These are phyloP conservation scores for Bonnemaisonia californica DNA, from an alignment of 31 red algal genomes.

Conservation along the genomic window DNA sequence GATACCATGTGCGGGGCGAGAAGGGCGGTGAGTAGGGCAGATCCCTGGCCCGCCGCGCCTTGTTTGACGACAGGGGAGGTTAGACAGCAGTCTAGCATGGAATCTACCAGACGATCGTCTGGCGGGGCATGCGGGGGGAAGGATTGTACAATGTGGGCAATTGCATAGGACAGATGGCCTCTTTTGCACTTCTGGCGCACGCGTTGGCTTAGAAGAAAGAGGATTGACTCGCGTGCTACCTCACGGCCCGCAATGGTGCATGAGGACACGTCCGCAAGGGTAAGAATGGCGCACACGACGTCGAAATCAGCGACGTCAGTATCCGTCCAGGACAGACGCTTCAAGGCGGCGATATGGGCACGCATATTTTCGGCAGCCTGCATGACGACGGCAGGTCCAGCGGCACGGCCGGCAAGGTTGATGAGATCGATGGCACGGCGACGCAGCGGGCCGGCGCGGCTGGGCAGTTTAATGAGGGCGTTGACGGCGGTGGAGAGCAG, in stretches of 20 bases:
- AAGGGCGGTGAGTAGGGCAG: slow-evolving; percentile 47
- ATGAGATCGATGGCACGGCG: slow-evolving; percentile 58
- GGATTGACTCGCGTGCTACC: slow-evolving; percentile 63
- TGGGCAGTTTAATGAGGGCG: slow-evolving; percentile 52
- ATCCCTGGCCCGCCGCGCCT: slow-evolving; percentile 41
- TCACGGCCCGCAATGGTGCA: slow-evolving; percentile 61
- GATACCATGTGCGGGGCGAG: slow-evolving; percentile 52
- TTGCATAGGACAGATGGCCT: slow-evolving; percentile 49
- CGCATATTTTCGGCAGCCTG: slow-evolving; percentile 52
- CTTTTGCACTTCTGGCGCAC: slow-evolving; percentile 56
- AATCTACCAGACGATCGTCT: slow-evolving; percentile 71
- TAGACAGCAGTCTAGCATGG: slow-evolving; percentile 45
- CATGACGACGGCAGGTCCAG: slow-evolving; percentile 66
- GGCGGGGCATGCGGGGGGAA: slow-evolving; percentile 72
- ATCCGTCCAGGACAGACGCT: slow-evolving; percentile 45
- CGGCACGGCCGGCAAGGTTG: slow-evolving; percentile 28
- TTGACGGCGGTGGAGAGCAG: slow-evolving; percentile 43
- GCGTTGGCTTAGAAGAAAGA: slow-evolving; percentile 52
- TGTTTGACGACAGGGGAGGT: slow-evolving; percentile 39
- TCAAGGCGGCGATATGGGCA: slow-evolving; percentile 57
- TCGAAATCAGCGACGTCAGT: slow-evolving; percentile 59
- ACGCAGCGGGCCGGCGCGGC: slow-evolving; percentile 49
- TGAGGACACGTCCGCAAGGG: slow-evolving; percentile 57
- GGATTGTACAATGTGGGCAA: slow-evolving; percentile 60
- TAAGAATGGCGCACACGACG: slow-evolving; percentile 48